These are phyloP conservation scores for Phoenix roebelenii DNA, from an alignment of 176 grass and related monocot genomes.

Conservation along the genomic window DNA sequence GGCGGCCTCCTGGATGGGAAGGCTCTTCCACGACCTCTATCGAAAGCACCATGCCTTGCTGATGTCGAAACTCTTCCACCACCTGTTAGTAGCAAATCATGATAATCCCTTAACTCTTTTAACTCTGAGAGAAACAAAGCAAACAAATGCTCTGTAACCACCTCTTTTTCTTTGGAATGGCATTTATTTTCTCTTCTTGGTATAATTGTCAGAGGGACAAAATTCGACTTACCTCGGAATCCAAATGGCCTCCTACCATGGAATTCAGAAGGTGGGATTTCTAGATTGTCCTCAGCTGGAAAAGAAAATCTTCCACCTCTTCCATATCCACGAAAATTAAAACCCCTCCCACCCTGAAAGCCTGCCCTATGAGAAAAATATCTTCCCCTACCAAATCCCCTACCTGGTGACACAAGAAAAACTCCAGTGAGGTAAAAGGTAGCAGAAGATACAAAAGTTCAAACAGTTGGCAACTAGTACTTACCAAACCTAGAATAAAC, in stretches of 20 bases:
- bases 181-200: no score
- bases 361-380: slow-evolving; percentile 26
- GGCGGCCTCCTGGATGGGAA: slow-evolving; percentile 29
- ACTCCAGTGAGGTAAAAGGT: not conserved
- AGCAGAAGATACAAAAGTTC: slow-evolving; percentile 6
- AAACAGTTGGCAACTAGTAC: not conserved
- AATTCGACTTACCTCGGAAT: slow-evolving; percentile 18
- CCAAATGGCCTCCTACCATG: slow-evolving; percentile 26
- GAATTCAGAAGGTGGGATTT: slow-evolving; percentile 23
- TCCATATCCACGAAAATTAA: slow-evolving; percentile 12
- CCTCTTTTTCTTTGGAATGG: no score
- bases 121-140: no score
- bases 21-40: slow-evolving; percentile 19
- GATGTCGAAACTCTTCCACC: slow-evolving; percentile 21
- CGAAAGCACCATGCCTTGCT: slow-evolving; percentile 30
- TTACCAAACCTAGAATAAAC: slow-evolving; percentile 36
- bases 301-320: slow-evolving; percentile 26
- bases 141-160: no score
- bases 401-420: slow-evolving; percentile 24
- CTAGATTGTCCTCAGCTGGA: slow-evolving; percentile 16
- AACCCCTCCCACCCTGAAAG: slow-evolving; percentile 38
- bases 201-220: not conserved
- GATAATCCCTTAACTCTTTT: no score
- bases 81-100: slow-evolving; percentile 11
- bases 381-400: slow-evolving; percentile 39